Percentiles rank a stretch among this genome's conserved stretches.
phyloP scores from a whole-genome alignment of 2,329 filamentous ascomycete genomes.

The Fusarium sp. region DNA sequence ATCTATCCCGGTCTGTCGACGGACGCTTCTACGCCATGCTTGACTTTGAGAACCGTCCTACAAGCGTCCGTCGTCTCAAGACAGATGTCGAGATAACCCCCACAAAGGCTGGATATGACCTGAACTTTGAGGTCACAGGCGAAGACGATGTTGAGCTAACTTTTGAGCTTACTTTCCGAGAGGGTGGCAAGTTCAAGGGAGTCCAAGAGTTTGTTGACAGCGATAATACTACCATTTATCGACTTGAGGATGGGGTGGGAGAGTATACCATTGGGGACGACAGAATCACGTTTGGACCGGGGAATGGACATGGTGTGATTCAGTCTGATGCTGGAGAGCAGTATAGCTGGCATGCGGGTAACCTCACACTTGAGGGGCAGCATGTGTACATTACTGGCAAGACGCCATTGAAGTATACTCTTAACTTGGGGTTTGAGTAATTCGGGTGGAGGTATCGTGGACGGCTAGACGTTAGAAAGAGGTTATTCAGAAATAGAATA shows the following conservation, averaged over 20 bases:
- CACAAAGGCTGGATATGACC: slow-evolving; percentile 13
- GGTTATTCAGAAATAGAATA: too few relatives aligned
- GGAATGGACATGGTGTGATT: slow-evolving; percentile 7
- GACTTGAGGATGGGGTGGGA: slow-evolving; percentile 5
- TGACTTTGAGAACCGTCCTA: slow-evolving; percentile 21
- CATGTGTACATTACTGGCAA: slow-evolving; percentile 25
- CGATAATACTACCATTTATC: slow-evolving; percentile 17
- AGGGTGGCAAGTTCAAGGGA: slow-evolving; percentile 24
- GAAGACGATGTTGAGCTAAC: slow-evolving; percentile 32
- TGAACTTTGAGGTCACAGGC: slow-evolving; percentile 19
- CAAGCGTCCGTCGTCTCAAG: slow-evolving; percentile 21
- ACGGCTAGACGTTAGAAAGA: too few relatives aligned
- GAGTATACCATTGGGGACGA: slow-evolving; percentile 2
- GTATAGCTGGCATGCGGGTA: slow-evolving; percentile 22
- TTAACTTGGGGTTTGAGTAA: slow-evolving; percentile 25
- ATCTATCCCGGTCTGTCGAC: slow-evolving; percentile 11
- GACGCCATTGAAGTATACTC: slow-evolving; percentile 19
- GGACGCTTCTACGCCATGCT: slow-evolving; percentile 28
- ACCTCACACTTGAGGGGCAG: slow-evolving; percentile 10
- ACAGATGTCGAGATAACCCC: slow-evolving; percentile 19
- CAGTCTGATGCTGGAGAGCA: slow-evolving; percentile 23
- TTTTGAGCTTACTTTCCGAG: slow-evolving; percentile 25
- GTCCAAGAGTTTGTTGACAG: slow-evolving; percentile 18
- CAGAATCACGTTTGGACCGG: slow-evolving; percentile 15
- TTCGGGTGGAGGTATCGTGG: too few relatives aligned